Percentiles rank a stretch among this genome's conserved stretches.
Evolutionary conservation across 2,329 filamentous ascomycete species (phyloP).

Genomic region (Nothophoma quercina): DNA sequence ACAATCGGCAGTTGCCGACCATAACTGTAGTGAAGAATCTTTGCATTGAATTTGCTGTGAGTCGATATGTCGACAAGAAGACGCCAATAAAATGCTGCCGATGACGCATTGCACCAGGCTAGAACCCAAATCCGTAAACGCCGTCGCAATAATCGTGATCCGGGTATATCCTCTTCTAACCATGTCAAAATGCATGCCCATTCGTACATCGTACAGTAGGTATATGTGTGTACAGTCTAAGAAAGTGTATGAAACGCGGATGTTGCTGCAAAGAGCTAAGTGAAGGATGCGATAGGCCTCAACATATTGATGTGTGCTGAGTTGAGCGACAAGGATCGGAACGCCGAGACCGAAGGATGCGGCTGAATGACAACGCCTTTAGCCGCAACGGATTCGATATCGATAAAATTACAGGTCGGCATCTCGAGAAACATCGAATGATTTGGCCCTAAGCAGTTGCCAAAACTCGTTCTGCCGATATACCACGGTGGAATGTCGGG

Average conservation of each 20-base stretch:
- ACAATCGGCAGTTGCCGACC: constrained; percentile 5
- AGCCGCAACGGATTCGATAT: not conserved
- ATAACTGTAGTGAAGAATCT: not conserved
- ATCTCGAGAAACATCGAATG: not conserved
- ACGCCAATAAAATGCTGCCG: not conserved
- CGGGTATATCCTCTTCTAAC: constrained; percentile 8
- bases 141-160: not conserved
- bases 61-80: not conserved
- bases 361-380: not conserved
- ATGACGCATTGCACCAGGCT: not conserved
- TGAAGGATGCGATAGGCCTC: not conserved
- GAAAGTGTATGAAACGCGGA: not conserved
- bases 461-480: too few species aligned
- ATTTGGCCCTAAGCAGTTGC: not conserved
- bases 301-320: not conserved
- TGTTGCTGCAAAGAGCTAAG: not conserved
- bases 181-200: not conserved
- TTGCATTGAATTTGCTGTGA: not conserved
- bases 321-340: constrained; percentile 1
- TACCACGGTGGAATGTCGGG: too few species aligned
- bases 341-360: not conserved
- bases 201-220: not conserved
- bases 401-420: not conserved
- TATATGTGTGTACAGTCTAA: not conserved
- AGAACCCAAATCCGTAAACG: not conserved